Base-by-base conservation (phyloP, 1,139 yeast genomes). In the Protomyces arabidopsidicola region DNA sequence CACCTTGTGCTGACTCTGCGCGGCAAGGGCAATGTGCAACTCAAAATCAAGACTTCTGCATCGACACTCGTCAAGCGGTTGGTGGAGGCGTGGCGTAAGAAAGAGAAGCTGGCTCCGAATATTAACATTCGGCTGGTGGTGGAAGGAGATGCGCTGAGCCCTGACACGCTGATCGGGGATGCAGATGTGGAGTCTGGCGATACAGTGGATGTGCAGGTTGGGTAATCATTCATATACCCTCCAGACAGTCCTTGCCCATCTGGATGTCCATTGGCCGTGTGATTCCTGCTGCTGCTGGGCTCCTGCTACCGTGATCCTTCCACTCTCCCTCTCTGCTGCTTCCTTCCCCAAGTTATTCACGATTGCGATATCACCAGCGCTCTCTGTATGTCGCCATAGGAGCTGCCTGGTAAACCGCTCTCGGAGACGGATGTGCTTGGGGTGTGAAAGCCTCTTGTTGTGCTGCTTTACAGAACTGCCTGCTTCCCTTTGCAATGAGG, bases 101-200 rank as follows among this genome's bases (percentile, higher is more conserved):
- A 20, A 5, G 39, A 51, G 20, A 48, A 38, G 18, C 12, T 58
- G 20, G 45, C 38, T 1, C 51, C 39, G n/a, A 14, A 38, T 18
- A 16, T n/a, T 6, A 18, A 27, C 12, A 24, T 58, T 8, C 56
- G 42, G 27, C 45, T 58, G 35, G 20, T 39, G 22, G 31, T 58
- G 16, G 62, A 58, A 12, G 62, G 62, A 4, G 62, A 58, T 8
- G 42, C 45, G 14, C 56, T 58, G 20, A 12, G 18, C 8, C 48
- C 48, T n/a, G 52, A 45, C 4, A 55, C 56, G 35, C 16, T 42
- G 12, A 27, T 58, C 27, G 62, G 55, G 39, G 42, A 34, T 22
- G 42, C 54, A 3, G 62, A 58, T 20, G 45, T 58, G n/a, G 62
- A 58, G 27, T 22, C 45, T 58, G 55, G 53, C 9, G 56, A 58